Evolutionary conservation across 2,329 filamentous ascomycete species (phyloP).

Genomic region (Trichoderma oligosporum): DNA sequence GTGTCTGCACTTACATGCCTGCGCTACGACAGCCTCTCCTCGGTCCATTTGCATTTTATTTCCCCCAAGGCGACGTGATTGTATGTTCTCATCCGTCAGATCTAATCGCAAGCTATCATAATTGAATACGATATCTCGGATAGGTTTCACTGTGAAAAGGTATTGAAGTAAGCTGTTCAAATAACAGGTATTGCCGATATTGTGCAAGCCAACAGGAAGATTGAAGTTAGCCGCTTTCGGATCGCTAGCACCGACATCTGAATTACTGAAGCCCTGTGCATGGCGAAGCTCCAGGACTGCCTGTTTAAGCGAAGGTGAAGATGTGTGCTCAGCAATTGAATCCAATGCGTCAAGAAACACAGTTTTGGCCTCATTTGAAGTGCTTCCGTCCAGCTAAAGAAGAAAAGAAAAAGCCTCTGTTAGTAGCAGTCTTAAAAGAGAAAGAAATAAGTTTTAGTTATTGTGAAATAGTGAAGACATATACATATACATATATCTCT

Average conservation of each 20-base stretch:
- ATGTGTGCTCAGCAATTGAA: slow-evolving; percentile 33
- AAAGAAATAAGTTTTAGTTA: slow-evolving; percentile 8
- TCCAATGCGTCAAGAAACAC: slow-evolving; percentile 36
- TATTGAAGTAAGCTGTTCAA: slow-evolving; percentile 95
- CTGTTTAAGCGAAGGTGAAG: slow-evolving; percentile 26
- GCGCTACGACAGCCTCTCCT: slow-evolving; percentile 60
- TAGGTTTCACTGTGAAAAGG: slow-evolving; percentile 79
- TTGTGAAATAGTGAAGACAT: not conserved
- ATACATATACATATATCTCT: not conserved
- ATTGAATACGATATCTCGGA: slow-evolving; percentile 75
- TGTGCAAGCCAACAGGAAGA: slow-evolving; percentile 81
- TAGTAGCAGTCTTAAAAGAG: no score
- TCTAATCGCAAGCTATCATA: slow-evolving; percentile 69
- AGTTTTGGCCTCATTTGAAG: slow-evolving; percentile 29
- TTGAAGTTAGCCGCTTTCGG: slow-evolving; percentile 36
- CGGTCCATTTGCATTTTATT: slow-evolving; percentile 48
- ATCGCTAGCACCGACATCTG: not conserved
- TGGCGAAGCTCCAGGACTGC: slow-evolving; percentile 27
- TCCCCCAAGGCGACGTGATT: slow-evolving; percentile 70
- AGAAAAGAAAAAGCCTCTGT: no score
- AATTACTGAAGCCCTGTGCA: slow-evolving; percentile 17
- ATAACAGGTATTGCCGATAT: slow-evolving; percentile 97
- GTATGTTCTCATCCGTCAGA: slow-evolving; percentile 59
- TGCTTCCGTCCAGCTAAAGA: slow-evolving; percentile 29
- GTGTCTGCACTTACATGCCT: slow-evolving; percentile 67